Percentiles rank a stretch among this genome's conserved stretches.
Evolutionary conservation across 2,329 filamentous ascomycete species (phyloP).

Genomic region (Pseudonectria foliicola): DNA sequence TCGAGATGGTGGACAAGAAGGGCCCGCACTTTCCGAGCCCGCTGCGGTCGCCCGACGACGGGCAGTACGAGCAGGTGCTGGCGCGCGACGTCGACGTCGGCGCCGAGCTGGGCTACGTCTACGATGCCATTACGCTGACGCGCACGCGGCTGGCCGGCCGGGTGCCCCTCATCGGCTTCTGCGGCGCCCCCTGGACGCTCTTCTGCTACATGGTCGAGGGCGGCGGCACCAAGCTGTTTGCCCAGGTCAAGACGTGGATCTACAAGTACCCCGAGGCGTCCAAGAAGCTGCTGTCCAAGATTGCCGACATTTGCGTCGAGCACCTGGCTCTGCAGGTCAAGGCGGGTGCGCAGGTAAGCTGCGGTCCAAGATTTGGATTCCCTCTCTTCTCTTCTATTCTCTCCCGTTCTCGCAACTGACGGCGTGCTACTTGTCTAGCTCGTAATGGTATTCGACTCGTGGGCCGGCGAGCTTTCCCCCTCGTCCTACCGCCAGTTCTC

Average conservation of each 20-base stretch:
- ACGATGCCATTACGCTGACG: slow-evolving; percentile 88
- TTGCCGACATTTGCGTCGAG: slow-evolving; percentile 89
- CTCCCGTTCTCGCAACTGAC: slow-evolving; percentile 1
- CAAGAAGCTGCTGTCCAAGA: slow-evolving; percentile 79
- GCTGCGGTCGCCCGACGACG: slow-evolving; percentile 69
- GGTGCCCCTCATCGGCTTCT: slow-evolving; percentile 93
- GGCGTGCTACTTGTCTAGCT: slow-evolving; percentile 45
- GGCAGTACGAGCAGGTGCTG: slow-evolving; percentile 75
- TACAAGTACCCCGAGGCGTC: slow-evolving; percentile 79
- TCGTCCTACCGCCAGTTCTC: slow-evolving; percentile 76
- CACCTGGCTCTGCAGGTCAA: slow-evolving; percentile 87
- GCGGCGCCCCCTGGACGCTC: slow-evolving; percentile 92
- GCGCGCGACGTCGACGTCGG: slow-evolving; percentile 74
- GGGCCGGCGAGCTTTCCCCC: slow-evolving; percentile 90
- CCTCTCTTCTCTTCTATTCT: too few species aligned
- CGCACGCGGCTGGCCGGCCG: slow-evolving; percentile 79
- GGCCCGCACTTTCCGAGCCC: slow-evolving; percentile 91
- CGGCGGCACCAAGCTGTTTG: slow-evolving; percentile 90
- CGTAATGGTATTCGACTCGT: slow-evolving; percentile 96
- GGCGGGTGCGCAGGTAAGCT: slow-evolving; percentile 75
- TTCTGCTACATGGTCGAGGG: slow-evolving; percentile 99
- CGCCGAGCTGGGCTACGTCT: slow-evolving; percentile 84
- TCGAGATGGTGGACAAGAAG: slow-evolving; percentile 97
- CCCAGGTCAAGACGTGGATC: slow-evolving; percentile 92
- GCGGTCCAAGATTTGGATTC: neutral